These are phyloP conservation scores for Diaporthe batatas DNA, from an alignment of 2,329 filamentous ascomycete genomes.

Conservation along the genomic window DNA sequence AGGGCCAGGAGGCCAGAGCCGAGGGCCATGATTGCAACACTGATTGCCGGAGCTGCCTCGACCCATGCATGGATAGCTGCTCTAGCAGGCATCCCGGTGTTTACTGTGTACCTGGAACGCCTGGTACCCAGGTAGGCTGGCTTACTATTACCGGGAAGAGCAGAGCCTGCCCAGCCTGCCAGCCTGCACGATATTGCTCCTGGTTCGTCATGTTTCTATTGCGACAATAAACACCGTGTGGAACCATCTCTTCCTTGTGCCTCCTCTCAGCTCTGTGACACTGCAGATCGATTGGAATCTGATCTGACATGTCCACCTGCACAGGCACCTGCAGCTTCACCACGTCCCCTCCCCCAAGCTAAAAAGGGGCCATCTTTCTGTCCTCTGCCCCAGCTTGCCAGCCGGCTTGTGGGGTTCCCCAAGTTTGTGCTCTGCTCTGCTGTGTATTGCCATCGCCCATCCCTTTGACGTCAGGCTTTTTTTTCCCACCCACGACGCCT, in stretches of 20 bases:
- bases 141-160: neutral
- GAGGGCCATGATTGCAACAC: slow-evolving; percentile 35
- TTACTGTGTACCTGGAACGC: neutral
- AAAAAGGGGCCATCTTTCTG: slow-evolving; percentile 17
- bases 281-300: slow-evolving; percentile 31
- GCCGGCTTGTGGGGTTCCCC: slow-evolving; percentile 30
- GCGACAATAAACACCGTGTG: slow-evolving; percentile 16
- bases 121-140: too few species aligned
- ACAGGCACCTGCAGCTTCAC: slow-evolving; percentile 8
- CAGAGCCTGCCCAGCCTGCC: too few species aligned
- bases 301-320: slow-evolving; percentile 29
- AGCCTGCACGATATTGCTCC: neutral
- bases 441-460: neutral
- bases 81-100: neutral
- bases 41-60: slow-evolving; percentile 25
- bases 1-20: slow-evolving; percentile 27
- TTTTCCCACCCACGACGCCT: slow-evolving; percentile 16
- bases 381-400: slow-evolving; percentile 21
- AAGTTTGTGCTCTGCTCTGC: neutral
- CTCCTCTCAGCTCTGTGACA: neutral
- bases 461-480: slow-evolving; percentile 41
- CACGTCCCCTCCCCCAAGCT: neutral
- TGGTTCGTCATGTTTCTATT: neutral
- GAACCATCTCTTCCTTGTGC: neutral
- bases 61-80: slow-evolving; percentile 18